Evolutionary conservation across 768 basidiomycete genomes (phyloP).

Genomic region (Suillus hirtellus): DNA sequence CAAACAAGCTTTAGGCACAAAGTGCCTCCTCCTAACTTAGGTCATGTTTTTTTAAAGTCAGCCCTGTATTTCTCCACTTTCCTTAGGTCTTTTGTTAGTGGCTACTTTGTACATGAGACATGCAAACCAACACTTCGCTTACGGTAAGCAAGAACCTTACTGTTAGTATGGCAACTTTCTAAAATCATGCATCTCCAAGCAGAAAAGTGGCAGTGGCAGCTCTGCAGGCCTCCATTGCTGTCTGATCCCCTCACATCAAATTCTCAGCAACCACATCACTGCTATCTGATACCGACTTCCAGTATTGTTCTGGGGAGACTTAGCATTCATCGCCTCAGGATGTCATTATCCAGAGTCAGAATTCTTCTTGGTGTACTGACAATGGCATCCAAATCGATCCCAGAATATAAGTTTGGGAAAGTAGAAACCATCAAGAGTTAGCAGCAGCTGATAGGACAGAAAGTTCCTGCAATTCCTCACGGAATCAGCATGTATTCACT

Average conservation of each 20-base stretch:
- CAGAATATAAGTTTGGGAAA: slow-evolving; percentile 37
- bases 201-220: neutral
- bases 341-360: slow-evolving; percentile 22
- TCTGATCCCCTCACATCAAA: neutral
- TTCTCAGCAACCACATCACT: neutral
- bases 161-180: slow-evolving; percentile 1
- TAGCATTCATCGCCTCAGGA: slow-evolving; percentile 9
- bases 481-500: slow-evolving; percentile 26
- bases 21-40: no score
- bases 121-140: no score
- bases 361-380: slow-evolving; percentile 49
- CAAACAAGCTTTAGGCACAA: no score
- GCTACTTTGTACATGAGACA: no score
- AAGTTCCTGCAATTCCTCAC: slow-evolving; percentile 13
- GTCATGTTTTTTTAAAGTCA: no score
- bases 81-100: no score
- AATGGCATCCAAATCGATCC: slow-evolving; percentile 49
- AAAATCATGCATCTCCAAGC: neutral
- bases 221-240: neutral
- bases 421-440: slow-evolving; percentile 13
- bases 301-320: neutral
- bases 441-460: neutral
- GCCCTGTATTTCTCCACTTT: no score
- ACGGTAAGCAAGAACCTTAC: no score
- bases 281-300: neutral